A percentile compares a stretch with the other conserved stretches of the same genome.
Conservation (phyloP, 345 rosid genomes). For the Eutrema heterophyllum region DNA sequence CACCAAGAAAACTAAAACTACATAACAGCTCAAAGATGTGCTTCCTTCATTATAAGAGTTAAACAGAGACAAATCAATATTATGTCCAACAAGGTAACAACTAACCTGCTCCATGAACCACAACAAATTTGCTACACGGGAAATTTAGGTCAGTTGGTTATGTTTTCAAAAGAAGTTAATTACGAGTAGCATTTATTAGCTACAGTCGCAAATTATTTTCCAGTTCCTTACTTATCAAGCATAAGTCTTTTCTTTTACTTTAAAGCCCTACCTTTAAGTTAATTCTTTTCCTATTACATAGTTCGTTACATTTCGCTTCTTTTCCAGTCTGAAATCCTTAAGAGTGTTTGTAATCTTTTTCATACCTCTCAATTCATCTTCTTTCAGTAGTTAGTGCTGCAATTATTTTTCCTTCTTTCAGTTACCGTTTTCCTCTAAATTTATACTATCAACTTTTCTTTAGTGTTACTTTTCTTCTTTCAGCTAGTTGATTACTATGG, state of each 20-base stretch:
- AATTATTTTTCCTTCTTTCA: slow-evolving; percentile 1
- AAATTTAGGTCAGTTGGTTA: slow-evolving; percentile 96
- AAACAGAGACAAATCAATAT: background rate
- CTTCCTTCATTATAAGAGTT: background rate
- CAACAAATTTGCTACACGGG: slow-evolving; percentile 56
- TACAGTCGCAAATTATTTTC: slow-evolving; percentile 47
- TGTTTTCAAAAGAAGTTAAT: slow-evolving; percentile 62
- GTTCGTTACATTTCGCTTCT: slow-evolving; percentile 26
- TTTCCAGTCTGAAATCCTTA: slow-evolving; percentile 18
- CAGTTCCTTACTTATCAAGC: slow-evolving; percentile 39
- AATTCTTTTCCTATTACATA: slow-evolving; percentile 22
- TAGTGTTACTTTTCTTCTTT: background rate
- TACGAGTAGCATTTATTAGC: slow-evolving; percentile 53
- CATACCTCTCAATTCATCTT: slow-evolving; percentile 12
- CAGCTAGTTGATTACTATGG: background rate
- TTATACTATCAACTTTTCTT: background rate
- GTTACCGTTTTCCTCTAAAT: background rate
- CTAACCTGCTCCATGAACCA: slow-evolving; percentile 96
- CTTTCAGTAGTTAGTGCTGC: background rate
- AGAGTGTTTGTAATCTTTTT: slow-evolving; percentile 23
- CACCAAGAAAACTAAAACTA: background rate
- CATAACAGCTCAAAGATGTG: background rate
- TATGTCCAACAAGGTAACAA: background rate
- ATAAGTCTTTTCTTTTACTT: slow-evolving; percentile 17
- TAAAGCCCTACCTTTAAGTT: slow-evolving; percentile 29